These are phyloP conservation scores for Leccinum fuscescens DNA, from an alignment of 1,284 basidiomycete species.

Conservation along the genomic window DNA sequence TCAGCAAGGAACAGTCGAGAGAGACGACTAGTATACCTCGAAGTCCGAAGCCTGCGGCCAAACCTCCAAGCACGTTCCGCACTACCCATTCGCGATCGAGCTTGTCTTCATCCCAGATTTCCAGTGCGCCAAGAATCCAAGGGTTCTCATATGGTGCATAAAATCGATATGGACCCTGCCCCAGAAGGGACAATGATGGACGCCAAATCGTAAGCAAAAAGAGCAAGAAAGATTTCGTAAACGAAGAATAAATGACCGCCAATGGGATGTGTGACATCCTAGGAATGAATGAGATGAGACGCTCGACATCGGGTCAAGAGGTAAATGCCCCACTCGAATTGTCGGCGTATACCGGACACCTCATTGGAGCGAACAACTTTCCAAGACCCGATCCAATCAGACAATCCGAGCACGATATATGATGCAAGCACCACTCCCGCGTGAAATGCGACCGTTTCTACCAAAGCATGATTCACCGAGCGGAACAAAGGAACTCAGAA, in stretches of 20 bases:
- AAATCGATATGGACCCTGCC: constrained; percentile 23
- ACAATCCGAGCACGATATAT: constrained; percentile 45
- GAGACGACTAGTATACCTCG: constrained; percentile 40
- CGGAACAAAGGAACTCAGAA: background rate
- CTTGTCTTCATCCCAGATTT: constrained; percentile 61
- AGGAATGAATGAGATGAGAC: constrained; percentile 2
- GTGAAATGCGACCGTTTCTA: constrained; percentile 76
- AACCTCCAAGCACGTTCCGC: constrained; percentile 79
- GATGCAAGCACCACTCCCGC: constrained; percentile 59
- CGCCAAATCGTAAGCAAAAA: constrained; percentile 84
- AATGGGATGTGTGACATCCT: constrained; percentile 77
- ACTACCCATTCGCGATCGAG: constrained; percentile 85
- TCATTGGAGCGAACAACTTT: constrained; percentile 4
- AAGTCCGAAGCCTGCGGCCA: constrained; percentile 74
- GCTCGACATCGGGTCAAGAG: background rate
- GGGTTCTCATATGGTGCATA: constrained; percentile 32
- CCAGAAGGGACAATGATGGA: constrained; percentile 39
- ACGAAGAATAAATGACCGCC: constrained; percentile 81
- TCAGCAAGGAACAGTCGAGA: constrained; percentile 22
- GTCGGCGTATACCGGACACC: constrained; percentile 54
- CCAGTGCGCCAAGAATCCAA: constrained; percentile 40
- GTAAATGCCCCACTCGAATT: constrained; percentile 49
- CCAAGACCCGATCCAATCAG: constrained; percentile 35
- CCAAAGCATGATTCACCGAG: background rate
- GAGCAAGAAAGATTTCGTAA: constrained; percentile 84